These are phyloP conservation scores for Boletus smithii DNA, from an alignment of 1,284 basidiomycete species.

Conservation along the genomic window DNA sequence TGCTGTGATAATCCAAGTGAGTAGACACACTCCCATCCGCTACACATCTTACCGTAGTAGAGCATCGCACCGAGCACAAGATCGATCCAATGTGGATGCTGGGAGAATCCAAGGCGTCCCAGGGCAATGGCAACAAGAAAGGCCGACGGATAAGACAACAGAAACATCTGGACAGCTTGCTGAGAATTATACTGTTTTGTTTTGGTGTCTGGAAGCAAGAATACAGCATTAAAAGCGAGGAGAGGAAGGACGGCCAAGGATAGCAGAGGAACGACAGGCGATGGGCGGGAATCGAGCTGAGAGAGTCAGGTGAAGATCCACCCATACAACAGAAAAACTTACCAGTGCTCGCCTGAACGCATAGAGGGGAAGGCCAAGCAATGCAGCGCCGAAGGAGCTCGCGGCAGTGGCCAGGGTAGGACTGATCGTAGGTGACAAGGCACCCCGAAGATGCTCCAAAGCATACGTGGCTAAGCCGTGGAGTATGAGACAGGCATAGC, in stretches of 20 bases:
- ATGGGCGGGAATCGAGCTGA: slow-evolving; percentile 39
- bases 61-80: slow-evolving; percentile 48
- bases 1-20: slow-evolving; percentile 38
- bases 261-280: slow-evolving; percentile 46
- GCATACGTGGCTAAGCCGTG: slow-evolving; percentile 57
- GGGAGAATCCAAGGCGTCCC: slow-evolving; percentile 53
- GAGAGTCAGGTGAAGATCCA: slow-evolving; percentile 8
- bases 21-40: background rate
- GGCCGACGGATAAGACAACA: slow-evolving; percentile 51
- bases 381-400: slow-evolving; percentile 57
- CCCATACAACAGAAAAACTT: slow-evolving; percentile 23
- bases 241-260: slow-evolving; percentile 58
- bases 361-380: slow-evolving; percentile 63
- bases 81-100: slow-evolving; percentile 54
- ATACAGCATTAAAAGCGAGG: slow-evolving; percentile 56
- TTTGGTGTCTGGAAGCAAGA: slow-evolving; percentile 51
- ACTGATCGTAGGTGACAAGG: slow-evolving; percentile 55
- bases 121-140: slow-evolving; percentile 44
- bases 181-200: slow-evolving; percentile 46
- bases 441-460: slow-evolving; percentile 57
- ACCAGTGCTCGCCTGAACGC: slow-evolving; percentile 56
- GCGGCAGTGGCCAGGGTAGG: slow-evolving; percentile 50
- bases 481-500: slow-evolving; percentile 59
- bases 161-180: slow-evolving; percentile 50
- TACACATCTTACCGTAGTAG: slow-evolving; percentile 49